Evolutionary conservation across 257 asterid species (phyloP).

Genomic region (Ophiorrhiza pumila): DNA sequence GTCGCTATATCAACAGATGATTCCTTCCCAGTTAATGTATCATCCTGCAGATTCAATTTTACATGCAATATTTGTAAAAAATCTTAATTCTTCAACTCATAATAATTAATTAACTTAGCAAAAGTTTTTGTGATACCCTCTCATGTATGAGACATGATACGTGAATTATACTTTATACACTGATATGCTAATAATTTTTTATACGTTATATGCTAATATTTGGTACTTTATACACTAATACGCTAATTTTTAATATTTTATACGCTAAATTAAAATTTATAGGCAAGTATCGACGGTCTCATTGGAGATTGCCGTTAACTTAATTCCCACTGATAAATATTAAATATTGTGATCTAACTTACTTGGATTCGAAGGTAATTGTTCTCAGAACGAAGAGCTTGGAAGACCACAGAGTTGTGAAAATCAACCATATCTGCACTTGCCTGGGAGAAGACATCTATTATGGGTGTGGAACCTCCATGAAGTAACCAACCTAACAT

Average conservation of each 20-base stretch:
- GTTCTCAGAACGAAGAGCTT: slow-evolving; percentile 26
- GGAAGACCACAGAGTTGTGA: slow-evolving; percentile 27
- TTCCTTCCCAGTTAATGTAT: slow-evolving; percentile 27
- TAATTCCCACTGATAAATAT: too few relatives aligned
- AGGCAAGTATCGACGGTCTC: too few relatives aligned
- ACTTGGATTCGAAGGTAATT: slow-evolving; percentile 53
- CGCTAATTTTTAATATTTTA: not conserved
- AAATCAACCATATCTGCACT: slow-evolving; percentile 41
- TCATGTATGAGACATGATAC: too few relatives aligned
- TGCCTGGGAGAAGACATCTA: slow-evolving; percentile 34
- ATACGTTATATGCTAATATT: too few relatives aligned
- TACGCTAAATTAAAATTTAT: too few relatives aligned
- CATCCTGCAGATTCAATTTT: slow-evolving; percentile 22
- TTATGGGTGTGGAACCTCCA: slow-evolving; percentile 28
- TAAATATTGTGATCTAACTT: not conserved
- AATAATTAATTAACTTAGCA: too few relatives aligned
- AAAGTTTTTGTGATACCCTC: too few relatives aligned
- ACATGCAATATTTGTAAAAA: too few relatives aligned
- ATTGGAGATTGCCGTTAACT: too few relatives aligned
- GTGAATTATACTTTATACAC: too few relatives aligned
- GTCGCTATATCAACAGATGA: slow-evolving; percentile 43
- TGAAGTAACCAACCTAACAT: slow-evolving; percentile 29
- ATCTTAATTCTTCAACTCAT: too few relatives aligned
- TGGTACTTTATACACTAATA: too few relatives aligned
- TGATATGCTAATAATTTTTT: not conserved